These are phyloP conservation scores for Mortierella antarctica DNA, from an alignment of 192 early-diverging fungal species.

Conservation along the genomic window DNA sequence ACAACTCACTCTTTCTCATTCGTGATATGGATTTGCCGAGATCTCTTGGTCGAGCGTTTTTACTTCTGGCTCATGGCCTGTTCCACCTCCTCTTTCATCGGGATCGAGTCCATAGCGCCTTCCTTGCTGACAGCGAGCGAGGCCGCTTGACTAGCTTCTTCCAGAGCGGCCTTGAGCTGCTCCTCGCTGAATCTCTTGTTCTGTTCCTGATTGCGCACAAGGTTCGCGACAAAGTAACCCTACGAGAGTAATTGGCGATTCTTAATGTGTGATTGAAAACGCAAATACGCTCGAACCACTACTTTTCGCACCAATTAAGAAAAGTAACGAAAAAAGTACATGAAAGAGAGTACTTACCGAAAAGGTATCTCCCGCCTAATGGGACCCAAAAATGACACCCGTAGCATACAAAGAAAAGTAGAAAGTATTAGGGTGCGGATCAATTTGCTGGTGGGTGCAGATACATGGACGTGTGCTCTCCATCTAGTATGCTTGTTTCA, in stretches of 20 bases:
- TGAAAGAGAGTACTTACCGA: conserved; percentile 45
- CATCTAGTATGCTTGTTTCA: not conserved
- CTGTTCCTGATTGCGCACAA: conserved; percentile 55
- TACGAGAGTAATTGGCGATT: conserved; percentile 18
- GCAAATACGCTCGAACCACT: no score
- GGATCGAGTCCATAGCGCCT: conserved; percentile 78
- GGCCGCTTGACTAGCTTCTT: conserved; percentile 70
- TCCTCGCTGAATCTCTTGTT: conserved; percentile 35
- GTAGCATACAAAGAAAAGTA: not conserved
- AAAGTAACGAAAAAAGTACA: conserved; percentile 56
- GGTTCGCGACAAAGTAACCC: conserved; percentile 74
- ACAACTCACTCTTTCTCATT: not conserved
- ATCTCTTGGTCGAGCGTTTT: not conserved
- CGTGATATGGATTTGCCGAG: not conserved
- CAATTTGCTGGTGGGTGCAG: not conserved
- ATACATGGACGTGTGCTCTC: no score
- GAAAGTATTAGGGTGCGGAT: not conserved
- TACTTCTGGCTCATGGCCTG: conserved; percentile 18
- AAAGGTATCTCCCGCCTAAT: conserved; percentile 72
- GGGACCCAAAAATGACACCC: not conserved
- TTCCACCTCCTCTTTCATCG: conserved; percentile 60
- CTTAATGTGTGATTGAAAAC: no score
- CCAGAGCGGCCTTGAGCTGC: conserved; percentile 58
- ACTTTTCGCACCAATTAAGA: conserved; percentile 22
- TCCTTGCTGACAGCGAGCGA: conserved; percentile 72